Evolutionary conservation across 2,329 filamentous ascomycete genomes (phyloP).

Genomic region (Stagonosporopsis vannaccii): DNA sequence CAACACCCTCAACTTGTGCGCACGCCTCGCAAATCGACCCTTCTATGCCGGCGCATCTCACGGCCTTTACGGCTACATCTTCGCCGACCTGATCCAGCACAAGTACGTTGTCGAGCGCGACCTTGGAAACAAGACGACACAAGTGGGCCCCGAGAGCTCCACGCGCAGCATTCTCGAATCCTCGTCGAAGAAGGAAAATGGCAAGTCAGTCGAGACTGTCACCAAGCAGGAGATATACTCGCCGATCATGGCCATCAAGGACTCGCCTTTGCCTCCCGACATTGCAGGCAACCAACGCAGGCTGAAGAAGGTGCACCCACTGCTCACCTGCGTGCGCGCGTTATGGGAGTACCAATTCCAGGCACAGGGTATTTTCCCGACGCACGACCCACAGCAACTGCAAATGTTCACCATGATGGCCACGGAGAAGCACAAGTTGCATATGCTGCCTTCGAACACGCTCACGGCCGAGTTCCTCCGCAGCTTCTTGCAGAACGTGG

Average conservation of each 20-base stretch:
- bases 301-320: slow-evolving; percentile 77
- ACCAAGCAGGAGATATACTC: slow-evolving; percentile 92
- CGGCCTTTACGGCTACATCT: slow-evolving; percentile 93
- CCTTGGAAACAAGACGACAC: slow-evolving; percentile 73
- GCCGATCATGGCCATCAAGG: slow-evolving; percentile 84
- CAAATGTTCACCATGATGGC: slow-evolving; percentile 79
- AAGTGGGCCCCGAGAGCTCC: slow-evolving; percentile 71
- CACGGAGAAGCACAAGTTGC: slow-evolving; percentile 77
- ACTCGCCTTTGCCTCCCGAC: slow-evolving; percentile 72
- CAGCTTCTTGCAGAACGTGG: slow-evolving; percentile 85
- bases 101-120: slow-evolving; percentile 88
- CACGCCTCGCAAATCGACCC: slow-evolving; percentile 76
- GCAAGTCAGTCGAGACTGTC: slow-evolving; percentile 81
- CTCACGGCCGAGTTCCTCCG: slow-evolving; percentile 70
- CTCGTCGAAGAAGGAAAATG: slow-evolving; percentile 66
- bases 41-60: slow-evolving; percentile 91
- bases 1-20: slow-evolving; percentile 83
- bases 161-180: slow-evolving; percentile 79
- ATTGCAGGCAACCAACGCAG: slow-evolving; percentile 74
- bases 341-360: slow-evolving; percentile 84
- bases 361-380: slow-evolving; percentile 52
- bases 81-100: slow-evolving; percentile 89
- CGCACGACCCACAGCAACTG: slow-evolving; percentile 62
- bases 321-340: slow-evolving; percentile 85
- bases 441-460: slow-evolving; percentile 55